Percentiles rank a stretch among this genome's conserved stretches.
Evolutionary conservation across 441 rosid genomes (phyloP).

Genomic region (Syzygium malaccense): DNA sequence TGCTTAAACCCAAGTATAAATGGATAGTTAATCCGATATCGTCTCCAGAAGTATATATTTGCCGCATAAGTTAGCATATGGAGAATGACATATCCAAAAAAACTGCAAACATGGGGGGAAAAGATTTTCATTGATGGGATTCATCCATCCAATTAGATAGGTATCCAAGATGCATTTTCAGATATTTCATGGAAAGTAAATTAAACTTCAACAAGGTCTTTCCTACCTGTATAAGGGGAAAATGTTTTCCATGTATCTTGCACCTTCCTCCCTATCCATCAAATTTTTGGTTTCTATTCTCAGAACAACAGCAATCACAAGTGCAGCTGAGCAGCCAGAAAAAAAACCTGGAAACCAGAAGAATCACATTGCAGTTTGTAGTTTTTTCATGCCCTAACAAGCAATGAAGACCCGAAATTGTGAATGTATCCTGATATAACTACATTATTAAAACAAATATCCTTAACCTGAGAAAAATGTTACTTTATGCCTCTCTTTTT

Average conservation of each 20-base stretch:
- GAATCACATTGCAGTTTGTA: not conserved
- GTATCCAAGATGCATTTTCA: not conserved
- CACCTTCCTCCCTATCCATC: conserved; percentile 36
- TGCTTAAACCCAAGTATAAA: conserved; percentile 68
- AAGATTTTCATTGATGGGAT: not conserved
- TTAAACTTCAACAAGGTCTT: not conserved
- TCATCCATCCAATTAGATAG: not conserved
- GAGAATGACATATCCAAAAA: conserved; percentile 51
- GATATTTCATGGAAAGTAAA: not conserved
- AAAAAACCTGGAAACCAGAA: conserved; percentile 48
- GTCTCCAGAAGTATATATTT: conserved; percentile 64
- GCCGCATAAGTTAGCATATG: conserved; percentile 58
- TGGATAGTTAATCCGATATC: conserved; percentile 53
- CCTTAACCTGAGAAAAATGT: conserved; percentile 57
- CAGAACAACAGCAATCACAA: conserved; percentile 42
- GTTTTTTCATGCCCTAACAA: not conserved
- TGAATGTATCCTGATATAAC: not conserved
- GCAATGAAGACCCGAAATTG: not conserved
- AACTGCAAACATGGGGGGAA: conserved; percentile 30
- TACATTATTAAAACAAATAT: not conserved
- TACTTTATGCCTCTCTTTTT: conserved; percentile 50
- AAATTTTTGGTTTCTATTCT: conserved; percentile 40
- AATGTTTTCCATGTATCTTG: conserved; percentile 49
- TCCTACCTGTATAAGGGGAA: conserved; percentile 71
- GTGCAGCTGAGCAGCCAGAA: conserved; percentile 52